phyloP scores from a whole-genome alignment of 2,329 filamentous ascomycete species.

The Fusarium citri region DNA sequence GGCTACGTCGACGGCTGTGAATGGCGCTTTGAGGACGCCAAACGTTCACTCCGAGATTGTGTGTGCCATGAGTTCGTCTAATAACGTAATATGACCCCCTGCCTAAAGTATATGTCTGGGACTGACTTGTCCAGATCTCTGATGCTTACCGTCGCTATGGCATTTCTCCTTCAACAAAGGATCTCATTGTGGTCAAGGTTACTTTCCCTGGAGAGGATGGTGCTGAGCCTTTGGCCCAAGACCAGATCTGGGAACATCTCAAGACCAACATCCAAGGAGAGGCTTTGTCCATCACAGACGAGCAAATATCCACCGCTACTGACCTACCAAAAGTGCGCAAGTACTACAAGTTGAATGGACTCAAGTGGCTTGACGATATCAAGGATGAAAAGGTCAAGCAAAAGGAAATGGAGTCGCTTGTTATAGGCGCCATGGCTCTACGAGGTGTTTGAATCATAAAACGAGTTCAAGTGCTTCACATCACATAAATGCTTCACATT shows the following conservation, averaged over 20 bases:
- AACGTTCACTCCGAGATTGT: constrained; percentile 94
- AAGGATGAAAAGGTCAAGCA: constrained; percentile 58
- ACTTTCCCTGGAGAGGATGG: constrained; percentile 61
- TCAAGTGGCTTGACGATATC: constrained; percentile 62
- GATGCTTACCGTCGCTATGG: constrained; percentile 93
- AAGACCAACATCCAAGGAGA: constrained; percentile 70
- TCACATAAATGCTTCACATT: neutral
- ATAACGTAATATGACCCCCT: constrained; percentile 69
- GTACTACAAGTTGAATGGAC: constrained; percentile 82
- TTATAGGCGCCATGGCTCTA: constrained; percentile 80
- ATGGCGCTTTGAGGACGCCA: constrained; percentile 75
- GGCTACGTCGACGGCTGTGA: constrained; percentile 75
- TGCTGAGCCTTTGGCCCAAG: constrained; percentile 57
- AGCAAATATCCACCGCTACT: constrained; percentile 66
- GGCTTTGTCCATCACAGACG: constrained; percentile 70
- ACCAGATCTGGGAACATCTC: constrained; percentile 70
- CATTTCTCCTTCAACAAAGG: constrained; percentile 75
- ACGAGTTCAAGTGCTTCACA: constrained; percentile 3
- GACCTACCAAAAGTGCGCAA: constrained; percentile 81
- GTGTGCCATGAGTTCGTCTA: constrained; percentile 80
- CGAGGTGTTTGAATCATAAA: constrained; percentile 51
- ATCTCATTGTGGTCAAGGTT: constrained; percentile 86
- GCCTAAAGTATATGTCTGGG: neutral
- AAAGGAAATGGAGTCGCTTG: constrained; percentile 73
- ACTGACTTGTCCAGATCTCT: constrained; percentile 72